These are phyloP conservation scores for Lactifluus rugatus DNA, from an alignment of 768 basidiomycete genomes.

Conservation along the genomic window DNA sequence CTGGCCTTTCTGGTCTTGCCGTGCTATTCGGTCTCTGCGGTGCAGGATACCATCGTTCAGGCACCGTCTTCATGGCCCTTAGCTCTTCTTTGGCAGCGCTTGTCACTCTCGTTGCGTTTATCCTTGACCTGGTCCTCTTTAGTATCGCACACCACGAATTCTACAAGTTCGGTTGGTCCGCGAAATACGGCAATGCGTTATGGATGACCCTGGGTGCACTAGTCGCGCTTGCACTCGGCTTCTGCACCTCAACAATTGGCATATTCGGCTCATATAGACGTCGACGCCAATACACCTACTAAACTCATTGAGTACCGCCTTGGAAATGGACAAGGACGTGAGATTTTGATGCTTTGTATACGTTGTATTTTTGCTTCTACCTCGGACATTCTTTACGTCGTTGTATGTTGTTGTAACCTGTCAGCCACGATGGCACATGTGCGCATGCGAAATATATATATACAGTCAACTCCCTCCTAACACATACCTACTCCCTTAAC, in stretches of 20 bases:
- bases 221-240: constrained; percentile 53
- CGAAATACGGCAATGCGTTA: constrained; percentile 68
- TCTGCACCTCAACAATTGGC: constrained; percentile 57
- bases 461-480: too few relatives aligned
- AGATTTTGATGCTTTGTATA: background rate
- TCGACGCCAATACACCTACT: constrained; percentile 23
- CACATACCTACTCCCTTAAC: too few relatives aligned
- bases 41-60: constrained; percentile 49
- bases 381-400: background rate
- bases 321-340: background rate
- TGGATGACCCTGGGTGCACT: constrained; percentile 76
- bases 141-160: constrained; percentile 55
- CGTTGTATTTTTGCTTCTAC: background rate
- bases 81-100: constrained; percentile 56
- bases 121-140: constrained; percentile 76
- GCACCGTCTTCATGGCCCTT: constrained; percentile 73
- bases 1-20: constrained; percentile 55
- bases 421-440: background rate
- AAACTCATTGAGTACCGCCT: background rate
- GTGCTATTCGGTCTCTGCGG: constrained; percentile 64
- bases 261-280: constrained; percentile 57
- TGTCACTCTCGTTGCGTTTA: constrained; percentile 55
- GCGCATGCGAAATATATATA: too few relatives aligned
- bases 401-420: background rate
- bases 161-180: constrained; percentile 36